Evolutionary conservation across 176 grass and related monocot species (phyloP), one percentile per base, ranked within the genome.

Genomic region (Themeda triandra): DNA sequence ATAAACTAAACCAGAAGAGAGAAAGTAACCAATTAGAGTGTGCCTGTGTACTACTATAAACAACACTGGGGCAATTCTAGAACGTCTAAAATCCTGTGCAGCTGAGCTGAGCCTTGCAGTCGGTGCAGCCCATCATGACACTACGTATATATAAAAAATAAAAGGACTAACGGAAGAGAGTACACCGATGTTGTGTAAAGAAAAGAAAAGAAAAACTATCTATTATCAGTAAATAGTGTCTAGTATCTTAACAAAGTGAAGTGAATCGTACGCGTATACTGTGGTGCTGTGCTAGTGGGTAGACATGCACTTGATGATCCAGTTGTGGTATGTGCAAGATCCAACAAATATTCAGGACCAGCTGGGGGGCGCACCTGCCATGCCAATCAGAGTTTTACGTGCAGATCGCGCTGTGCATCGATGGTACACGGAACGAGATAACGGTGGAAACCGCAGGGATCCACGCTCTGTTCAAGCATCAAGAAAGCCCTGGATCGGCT

Each of bases 281-380:
- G 58, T 60, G 58, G 58, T 83, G 51, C 23, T 12, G 31, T 13
- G 6, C 27, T 18, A 69, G 42, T 36, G 42, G 78, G 13, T 19
- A 17, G 24, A 7, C 13, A 33, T 10, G 29, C 46, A 39, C 32
- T 36, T 81, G 17, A 74, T 86, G 88, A 49, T 41, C 68, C 80
- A 63, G 71, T 32, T 65, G 39, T 35, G 78, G 73, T 41, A 60
- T 60, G 71, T 74, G 39, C 80, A 63, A 87, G 84, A 91, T 91
- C 85, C 80, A 87, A 87, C 85, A 70, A 79, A 68, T 68, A 75
- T 78, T 74, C 74, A 79, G 74, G 79, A 82, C 65, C 64, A 31
- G 54, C 54, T 45, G 78, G 28, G 48, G 73, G 66, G 77, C 73
- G 30, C 44, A 45, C 75, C 2, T 17, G 48, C 49, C 54, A 0